These are phyloP conservation scores for Candida sithepensis DNA, from an alignment of 805 yeast genomes.

Conservation along the genomic window DNA sequence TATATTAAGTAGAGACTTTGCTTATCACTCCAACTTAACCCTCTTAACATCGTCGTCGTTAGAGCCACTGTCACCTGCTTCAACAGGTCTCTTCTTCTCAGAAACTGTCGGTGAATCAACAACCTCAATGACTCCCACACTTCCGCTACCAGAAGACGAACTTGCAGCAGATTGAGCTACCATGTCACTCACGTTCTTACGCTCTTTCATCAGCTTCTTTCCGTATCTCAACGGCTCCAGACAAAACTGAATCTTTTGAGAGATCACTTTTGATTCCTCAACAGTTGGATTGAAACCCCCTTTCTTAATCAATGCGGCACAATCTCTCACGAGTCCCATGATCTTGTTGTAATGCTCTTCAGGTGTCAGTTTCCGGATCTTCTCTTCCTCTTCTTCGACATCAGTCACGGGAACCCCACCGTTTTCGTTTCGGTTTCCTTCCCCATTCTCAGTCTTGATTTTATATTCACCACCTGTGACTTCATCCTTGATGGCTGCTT, in stretches of 20 bases:
- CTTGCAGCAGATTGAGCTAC: background rate
- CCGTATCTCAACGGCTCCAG: constrained; percentile 47
- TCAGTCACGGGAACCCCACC: background rate
- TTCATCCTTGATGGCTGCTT: background rate
- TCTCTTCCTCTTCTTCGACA: constrained; percentile 7
- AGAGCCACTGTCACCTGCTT: background rate
- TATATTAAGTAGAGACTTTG: background rate
- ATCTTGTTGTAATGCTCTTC: constrained; percentile 40
- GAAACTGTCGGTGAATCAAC: no score
- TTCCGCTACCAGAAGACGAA: background rate
- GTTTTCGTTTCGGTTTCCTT: no score
- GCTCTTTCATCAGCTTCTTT: constrained; percentile 20
- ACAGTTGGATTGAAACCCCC: constrained; percentile 43
- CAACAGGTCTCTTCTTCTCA: constrained; percentile 1
- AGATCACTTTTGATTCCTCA: constrained; percentile 61
- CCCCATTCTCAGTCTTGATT: no score
- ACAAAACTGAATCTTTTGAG: constrained; percentile 60
- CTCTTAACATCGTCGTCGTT: constrained; percentile 16
- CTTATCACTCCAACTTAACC: constrained; percentile 14
- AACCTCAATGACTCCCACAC: background rate
- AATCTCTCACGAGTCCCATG: constrained; percentile 42
- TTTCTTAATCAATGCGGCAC: constrained; percentile 44
- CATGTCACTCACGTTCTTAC: background rate
- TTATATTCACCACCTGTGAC: background rate
- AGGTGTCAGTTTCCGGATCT: constrained; percentile 8